These are phyloP conservation scores for Phaeosphaeria sp. DNA, from an alignment of 2,329 filamentous ascomycete species.

Conservation along the genomic window DNA sequence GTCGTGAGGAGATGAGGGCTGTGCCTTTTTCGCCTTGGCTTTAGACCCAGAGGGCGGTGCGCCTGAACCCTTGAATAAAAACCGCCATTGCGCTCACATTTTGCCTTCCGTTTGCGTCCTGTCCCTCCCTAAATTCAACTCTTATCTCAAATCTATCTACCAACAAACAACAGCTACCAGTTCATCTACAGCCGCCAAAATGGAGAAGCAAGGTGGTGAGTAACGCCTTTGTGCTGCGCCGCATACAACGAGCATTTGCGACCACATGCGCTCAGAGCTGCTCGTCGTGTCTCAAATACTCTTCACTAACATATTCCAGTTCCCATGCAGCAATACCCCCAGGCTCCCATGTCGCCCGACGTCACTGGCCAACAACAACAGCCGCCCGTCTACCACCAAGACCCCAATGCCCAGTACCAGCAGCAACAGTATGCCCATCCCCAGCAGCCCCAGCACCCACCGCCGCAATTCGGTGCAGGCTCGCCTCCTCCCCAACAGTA, in stretches of 20 bases:
- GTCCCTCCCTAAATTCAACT: background rate
- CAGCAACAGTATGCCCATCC: constrained; percentile 24
- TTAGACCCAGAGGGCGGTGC: constrained; percentile 11
- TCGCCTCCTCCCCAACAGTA: constrained; percentile 32
- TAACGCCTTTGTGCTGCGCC: background rate
- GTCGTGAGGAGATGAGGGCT: constrained; percentile 23
- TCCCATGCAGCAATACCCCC: background rate
- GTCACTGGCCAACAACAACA: constrained; percentile 29
- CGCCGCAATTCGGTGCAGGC: constrained; percentile 20
- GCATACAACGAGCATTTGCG: background rate
- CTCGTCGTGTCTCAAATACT: background rate
- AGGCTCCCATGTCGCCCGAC: constrained; percentile 47
- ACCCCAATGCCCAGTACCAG: constrained; percentile 36
- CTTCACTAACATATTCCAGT: constrained; percentile 17
- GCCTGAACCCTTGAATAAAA: constrained; percentile 16
- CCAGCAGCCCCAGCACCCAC: constrained; percentile 19
- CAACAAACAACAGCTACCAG: background rate
- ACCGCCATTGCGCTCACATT: no score
- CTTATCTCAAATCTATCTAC: background rate
- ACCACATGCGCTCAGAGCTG: background rate
- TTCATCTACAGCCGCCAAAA: constrained; percentile 16
- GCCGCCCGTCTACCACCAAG: constrained; percentile 42
- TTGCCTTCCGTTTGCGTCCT: background rate
- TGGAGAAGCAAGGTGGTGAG: constrained; percentile 48
- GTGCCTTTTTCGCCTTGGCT: constrained; percentile 23